Conservation (phyloP, 306 rosid genomes). For the Vigna radiata region DNA sequence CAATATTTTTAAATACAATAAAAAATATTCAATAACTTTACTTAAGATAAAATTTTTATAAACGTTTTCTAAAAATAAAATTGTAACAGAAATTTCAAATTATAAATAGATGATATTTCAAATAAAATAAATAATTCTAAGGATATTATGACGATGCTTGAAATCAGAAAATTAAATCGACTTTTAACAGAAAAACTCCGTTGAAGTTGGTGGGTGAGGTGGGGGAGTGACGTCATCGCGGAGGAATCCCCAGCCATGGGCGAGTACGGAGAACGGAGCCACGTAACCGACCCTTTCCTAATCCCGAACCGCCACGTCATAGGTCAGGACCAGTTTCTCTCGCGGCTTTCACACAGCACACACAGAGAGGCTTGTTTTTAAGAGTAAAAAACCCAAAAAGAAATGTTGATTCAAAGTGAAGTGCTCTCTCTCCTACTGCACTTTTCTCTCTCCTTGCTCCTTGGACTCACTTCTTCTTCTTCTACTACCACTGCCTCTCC, state of each 20-base stretch:
- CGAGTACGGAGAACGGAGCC: constrained; percentile 33
- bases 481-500: background rate
- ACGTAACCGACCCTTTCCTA: constrained; percentile 25
- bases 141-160: too few species aligned
- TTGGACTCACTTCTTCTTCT: constrained; percentile 31
- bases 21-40: too few species aligned
- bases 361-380: background rate
- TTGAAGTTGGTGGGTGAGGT: background rate
- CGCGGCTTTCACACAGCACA: background rate
- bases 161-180: too few species aligned
- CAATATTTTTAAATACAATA: too few species aligned
- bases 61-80: too few species aligned
- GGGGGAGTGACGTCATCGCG: constrained; percentile 26
- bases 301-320: constrained; percentile 34
- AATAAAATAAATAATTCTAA: too few species aligned
- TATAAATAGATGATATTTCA: too few species aligned
- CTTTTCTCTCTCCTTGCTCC: constrained; percentile 30
- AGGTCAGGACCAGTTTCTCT: background rate
- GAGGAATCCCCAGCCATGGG: background rate
- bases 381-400: constrained; percentile 20
- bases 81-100: too few species aligned
- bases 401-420: constrained; percentile 36
- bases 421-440: constrained; percentile 33
- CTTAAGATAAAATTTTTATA: too few species aligned
- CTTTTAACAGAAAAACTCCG: too few species aligned